A percentile compares a stretch with the other conserved stretches of the same genome.
Evolutionary conservation across 1,284 basidiomycete species (phyloP).

Genomic region (Papiliotrema fonsecae): DNA sequence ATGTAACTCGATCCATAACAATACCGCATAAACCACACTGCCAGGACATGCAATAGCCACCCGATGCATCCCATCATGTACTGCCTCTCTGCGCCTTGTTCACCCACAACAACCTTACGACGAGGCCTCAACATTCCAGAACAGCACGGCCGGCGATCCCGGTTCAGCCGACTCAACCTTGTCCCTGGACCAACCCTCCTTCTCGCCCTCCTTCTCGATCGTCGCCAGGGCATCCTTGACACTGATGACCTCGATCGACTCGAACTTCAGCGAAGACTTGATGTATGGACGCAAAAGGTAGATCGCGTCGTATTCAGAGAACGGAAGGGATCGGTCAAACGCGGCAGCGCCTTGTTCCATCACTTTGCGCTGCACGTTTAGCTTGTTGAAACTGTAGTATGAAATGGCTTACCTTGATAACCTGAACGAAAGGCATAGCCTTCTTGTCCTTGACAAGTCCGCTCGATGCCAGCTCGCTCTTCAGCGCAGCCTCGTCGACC

Average conservation of each 20-base stretch:
- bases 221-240: slow-evolving; percentile 60
- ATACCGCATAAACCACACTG: too few relatives aligned
- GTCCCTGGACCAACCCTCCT: slow-evolving; percentile 45
- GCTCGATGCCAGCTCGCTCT: slow-evolving; percentile 62
- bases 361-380: slow-evolving; percentile 60
- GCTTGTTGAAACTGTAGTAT: background rate
- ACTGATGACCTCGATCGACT: slow-evolving; percentile 63
- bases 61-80: too few relatives aligned
- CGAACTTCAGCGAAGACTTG: slow-evolving; percentile 73
- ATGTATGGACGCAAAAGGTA: slow-evolving; percentile 72
- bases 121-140: slow-evolving; percentile 52
- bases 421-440: slow-evolving; percentile 89
- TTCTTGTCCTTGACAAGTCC: slow-evolving; percentile 94
- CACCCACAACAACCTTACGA: too few relatives aligned
- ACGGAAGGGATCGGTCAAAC: slow-evolving; percentile 81
- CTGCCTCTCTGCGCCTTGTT: too few relatives aligned
- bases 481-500: slow-evolving; percentile 80
- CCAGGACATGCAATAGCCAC: too few relatives aligned
- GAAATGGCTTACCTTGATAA: slow-evolving; percentile 67
- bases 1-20: too few relatives aligned
- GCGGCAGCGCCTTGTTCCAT: slow-evolving; percentile 70
- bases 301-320: slow-evolving; percentile 79
- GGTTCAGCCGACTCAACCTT: slow-evolving; percentile 77
- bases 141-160: slow-evolving; percentile 77
- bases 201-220: slow-evolving; percentile 32